phyloP scores from a whole-genome alignment of 2,329 filamentous ascomycete genomes.

The Elsinoe arachidis region DNA sequence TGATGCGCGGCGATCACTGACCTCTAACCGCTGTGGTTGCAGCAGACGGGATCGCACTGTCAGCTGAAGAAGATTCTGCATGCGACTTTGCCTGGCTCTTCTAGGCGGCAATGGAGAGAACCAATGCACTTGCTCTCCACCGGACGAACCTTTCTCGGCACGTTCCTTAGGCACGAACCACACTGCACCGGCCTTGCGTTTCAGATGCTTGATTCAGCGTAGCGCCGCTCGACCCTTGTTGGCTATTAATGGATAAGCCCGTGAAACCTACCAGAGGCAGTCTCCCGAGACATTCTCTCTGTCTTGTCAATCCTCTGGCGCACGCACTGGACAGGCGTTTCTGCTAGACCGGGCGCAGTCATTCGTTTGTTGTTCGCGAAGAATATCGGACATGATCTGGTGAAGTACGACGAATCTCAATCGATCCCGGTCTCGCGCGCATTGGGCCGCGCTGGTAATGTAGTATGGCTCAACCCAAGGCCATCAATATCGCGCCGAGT shows the following conservation, averaged over 20 bases:
- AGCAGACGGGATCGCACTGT: neutral
- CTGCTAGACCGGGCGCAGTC: neutral
- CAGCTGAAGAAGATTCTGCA: neutral
- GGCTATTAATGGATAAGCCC: constrained; percentile 10
- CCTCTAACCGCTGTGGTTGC: neutral
- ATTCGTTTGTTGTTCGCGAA: neutral
- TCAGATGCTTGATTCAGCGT: neutral
- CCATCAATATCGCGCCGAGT: constrained; percentile 24
- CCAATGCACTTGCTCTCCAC: neutral
- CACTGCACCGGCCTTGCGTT: neutral
- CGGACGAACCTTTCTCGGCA: neutral
- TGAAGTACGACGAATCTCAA: neutral
- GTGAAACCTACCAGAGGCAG: neutral
- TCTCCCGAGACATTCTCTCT: constrained; percentile 4
- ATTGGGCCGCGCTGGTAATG: neutral
- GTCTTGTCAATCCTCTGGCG: neutral
- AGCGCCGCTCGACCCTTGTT: constrained; percentile 11
- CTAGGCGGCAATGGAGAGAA: neutral
- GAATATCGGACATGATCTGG: neutral
- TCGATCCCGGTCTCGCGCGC: constrained; percentile 13
- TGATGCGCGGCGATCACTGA: neutral
- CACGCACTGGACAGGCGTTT: constrained; percentile 1
- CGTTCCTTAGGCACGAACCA: neutral
- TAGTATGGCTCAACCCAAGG: constrained; percentile 7
- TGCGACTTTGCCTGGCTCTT: neutral